Evolutionary conservation across 176 grass and related monocot species (phyloP), one percentile per base, ranked within the genome.

Genomic region (Raddia guianensis): DNA sequence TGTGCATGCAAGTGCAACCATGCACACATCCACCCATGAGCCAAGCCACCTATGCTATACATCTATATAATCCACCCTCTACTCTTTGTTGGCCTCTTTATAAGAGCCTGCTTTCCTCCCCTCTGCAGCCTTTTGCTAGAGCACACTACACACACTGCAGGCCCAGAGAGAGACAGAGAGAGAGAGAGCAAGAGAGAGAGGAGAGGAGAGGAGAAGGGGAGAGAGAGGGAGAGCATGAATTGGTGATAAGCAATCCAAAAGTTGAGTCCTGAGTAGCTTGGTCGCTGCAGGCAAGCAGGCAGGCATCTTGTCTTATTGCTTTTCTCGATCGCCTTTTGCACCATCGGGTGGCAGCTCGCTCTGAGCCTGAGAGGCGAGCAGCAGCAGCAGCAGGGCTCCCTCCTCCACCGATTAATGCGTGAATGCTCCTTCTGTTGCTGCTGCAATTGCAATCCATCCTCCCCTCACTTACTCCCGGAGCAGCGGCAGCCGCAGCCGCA

Each of bases 111-210:
- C 86, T 88, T 74, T 84, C 68, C 34, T 68, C 34, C 64, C 77
- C 45, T 77, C 81, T 84, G 80, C 62, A 84, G 81, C 81, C 86
- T 88, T 84, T 88, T 84, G 74, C 67, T 69, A 84, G 75, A 56
- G 48, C 56, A 71, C 67, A 63, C 55, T 20, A 66, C 12, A 56
- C 62, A 75, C 72, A 19, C 15, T 32, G 58, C 54, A 72, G 54
- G 55, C 3, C 15, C 42, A 60, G 15, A 46, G 52, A 58, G 53
- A 66, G 48, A 50, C 15, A 51, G 0, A 64, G 6, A 40, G 4
- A 44, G 7, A 56, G 3, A 7, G 6, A 6, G 33, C 27, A 40
- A 60, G 15, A 46, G 52, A 58, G 53, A 66, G 48, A 49, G 27
- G 27, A 27, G 27, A 27, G 27, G 27, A 50, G 0, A 49, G 6